Base-by-base conservation (phyloP, 2,329 filamentous ascomycete genomes). In the Epichloe aotearoae region DNA sequence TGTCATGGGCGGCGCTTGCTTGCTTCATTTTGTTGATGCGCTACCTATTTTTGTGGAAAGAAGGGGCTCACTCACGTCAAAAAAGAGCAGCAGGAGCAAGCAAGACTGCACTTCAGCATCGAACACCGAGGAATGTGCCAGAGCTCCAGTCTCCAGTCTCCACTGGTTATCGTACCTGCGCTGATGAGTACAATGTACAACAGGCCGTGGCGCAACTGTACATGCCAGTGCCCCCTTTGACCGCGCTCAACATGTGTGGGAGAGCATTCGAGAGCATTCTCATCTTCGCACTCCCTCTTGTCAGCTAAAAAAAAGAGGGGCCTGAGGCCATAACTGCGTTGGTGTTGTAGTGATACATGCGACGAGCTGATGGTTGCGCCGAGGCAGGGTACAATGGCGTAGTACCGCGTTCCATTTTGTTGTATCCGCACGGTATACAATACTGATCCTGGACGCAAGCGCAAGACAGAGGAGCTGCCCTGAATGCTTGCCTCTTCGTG, bases 391-490 rank as follows among this genome's bases (percentile, higher is more conserved):
- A 64, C 66, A 61, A 61, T 47, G 50, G 49, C 44, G 55, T 59
- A 64, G 66, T 67, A 68, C 59, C 54, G 55, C 53, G 38, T 48
- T 52, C 38, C 46, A 19, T 38, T 6, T 14, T 8, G 3, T 14
- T 3, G 0, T 49, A 49, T 54, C 52, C 63, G 62, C 66, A 69
- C 66, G 56, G 67, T 68, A 56, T 69, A 68, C 67, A 55, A 62
- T 49, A 38, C 36, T 48, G 51, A 48, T 50, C 10, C 17, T 44
- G 8, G 43, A 43, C 37, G 17, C 41, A 49, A 44, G 4, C 42
- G 17, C 36, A 46, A 44, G 4, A 30, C 26, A 23, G 42, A n/a
- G 19, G 45, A 19, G 30, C 34, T 47, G 45, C 38, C n/a, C 17
- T 40, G 8, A 17, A 17, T 34, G 42, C 41, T 15, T 15, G 41